Conservation (phyloP, 768 basidiomycete species). For the Cystofilobasidium macerans region DNA sequence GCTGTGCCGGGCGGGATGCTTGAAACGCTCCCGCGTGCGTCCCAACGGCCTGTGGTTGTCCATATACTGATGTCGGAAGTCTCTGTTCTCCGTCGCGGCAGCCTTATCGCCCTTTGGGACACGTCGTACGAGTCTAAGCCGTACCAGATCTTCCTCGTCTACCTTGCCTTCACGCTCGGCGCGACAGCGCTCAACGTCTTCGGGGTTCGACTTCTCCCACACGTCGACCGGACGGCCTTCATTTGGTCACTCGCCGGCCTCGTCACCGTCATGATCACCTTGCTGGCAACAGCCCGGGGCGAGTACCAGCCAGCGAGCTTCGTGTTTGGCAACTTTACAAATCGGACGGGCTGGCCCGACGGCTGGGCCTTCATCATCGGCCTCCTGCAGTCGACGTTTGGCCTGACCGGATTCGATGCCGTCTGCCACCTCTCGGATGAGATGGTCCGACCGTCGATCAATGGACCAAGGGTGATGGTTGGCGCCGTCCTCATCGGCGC, state of each 20-base stretch:
- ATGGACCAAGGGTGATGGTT: slow-evolving; percentile 33
- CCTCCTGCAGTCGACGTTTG: slow-evolving; percentile 29
- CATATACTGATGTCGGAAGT: no score
- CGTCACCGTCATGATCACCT: background rate
- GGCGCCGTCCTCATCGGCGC: slow-evolving; percentile 31
- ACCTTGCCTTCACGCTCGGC: slow-evolving; percentile 31
- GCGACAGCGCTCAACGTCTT: slow-evolving; percentile 31
- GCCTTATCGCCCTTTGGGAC: background rate
- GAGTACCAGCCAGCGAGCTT: slow-evolving; percentile 29
- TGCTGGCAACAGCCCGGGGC: slow-evolving; percentile 28
- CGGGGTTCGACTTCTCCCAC: slow-evolving; percentile 30
- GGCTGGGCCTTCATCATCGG: slow-evolving; percentile 31
- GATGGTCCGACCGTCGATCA: slow-evolving; percentile 32
- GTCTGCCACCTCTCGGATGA: slow-evolving; percentile 35
- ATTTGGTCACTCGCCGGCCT: background rate
- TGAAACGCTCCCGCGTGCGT: no score
- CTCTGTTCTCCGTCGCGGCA: no score
- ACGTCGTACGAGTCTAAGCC: slow-evolving; percentile 28
- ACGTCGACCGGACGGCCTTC: slow-evolving; percentile 28
- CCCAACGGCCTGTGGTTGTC: no score
- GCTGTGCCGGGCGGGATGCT: no score
- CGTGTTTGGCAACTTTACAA: slow-evolving; percentile 29
- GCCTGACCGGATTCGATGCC: slow-evolving; percentile 33
- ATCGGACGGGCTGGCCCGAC: slow-evolving; percentile 31
- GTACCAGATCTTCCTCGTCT: slow-evolving; percentile 34